Conservation (phyloP, 768 basidiomycete genomes). For the Floccularia luteovirens region DNA sequence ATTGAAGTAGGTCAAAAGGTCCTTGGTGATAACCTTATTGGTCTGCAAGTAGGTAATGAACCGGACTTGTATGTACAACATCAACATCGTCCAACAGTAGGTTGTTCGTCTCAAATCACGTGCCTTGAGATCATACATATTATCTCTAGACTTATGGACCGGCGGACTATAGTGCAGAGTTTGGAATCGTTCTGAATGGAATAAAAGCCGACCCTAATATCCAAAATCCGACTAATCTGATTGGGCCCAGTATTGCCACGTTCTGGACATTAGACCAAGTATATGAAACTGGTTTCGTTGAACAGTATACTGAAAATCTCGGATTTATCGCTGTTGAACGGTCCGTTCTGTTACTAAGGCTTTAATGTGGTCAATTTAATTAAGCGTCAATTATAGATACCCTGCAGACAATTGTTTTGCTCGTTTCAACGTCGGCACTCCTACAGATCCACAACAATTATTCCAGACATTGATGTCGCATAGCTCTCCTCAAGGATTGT, state of each 20-base stretch:
- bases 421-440: constrained; percentile 33
- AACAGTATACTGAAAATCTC: constrained; percentile 28
- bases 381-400: constrained; percentile 36
- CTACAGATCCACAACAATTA: constrained; percentile 33
- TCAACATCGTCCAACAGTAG: constrained; percentile 25
- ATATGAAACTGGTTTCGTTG: constrained; percentile 48
- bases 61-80: constrained; percentile 42
- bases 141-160: constrained; percentile 35
- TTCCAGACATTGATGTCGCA: constrained; percentile 64
- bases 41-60: constrained; percentile 71
- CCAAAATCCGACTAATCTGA: constrained; percentile 34
- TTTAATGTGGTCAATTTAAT: constrained; percentile 14
- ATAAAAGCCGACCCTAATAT: constrained; percentile 29
- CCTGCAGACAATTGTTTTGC: constrained; percentile 57
- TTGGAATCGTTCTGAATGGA: constrained; percentile 36
- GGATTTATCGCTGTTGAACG: constrained; percentile 50
- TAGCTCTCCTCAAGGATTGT: constrained; percentile 38
- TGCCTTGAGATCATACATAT: too few species aligned
- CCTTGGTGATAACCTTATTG: constrained; percentile 59
- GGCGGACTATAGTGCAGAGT: constrained; percentile 46
- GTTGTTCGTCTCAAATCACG: not conserved
- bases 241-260: constrained; percentile 49
- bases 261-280: constrained; percentile 48
- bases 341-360: constrained; percentile 24
- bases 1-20: constrained; percentile 57